Percentiles rank a stretch among this genome's conserved stretches.
Evolutionary conservation across 805 yeast genomes (phyloP).

Genomic region (Monosporozyma aerobia): DNA sequence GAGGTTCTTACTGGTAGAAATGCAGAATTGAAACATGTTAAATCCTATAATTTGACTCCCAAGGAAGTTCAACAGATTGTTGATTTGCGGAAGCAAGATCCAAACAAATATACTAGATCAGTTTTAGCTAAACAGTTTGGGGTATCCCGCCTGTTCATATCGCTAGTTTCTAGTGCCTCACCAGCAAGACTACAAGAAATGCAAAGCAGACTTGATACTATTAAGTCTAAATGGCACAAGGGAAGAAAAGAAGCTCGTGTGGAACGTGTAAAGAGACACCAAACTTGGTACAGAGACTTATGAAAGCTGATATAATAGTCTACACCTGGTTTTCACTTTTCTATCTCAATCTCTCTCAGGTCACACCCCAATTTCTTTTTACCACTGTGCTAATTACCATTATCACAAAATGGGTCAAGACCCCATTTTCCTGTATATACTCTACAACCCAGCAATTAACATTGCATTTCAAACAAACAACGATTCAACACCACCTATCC

Average conservation of each 20-base stretch:
- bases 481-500: background rate
- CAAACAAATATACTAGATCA: constrained; percentile 53
- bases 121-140: constrained; percentile 51
- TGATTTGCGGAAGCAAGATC: constrained; percentile 46
- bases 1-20: constrained; percentile 26
- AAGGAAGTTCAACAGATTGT: constrained; percentile 50
- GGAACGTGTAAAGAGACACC: constrained; percentile 51
- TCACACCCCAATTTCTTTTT: background rate
- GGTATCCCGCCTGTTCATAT: constrained; percentile 44
- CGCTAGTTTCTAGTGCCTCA: constrained; percentile 41
- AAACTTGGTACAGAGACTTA: constrained; percentile 50
- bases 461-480: background rate
- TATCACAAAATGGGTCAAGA: background rate
- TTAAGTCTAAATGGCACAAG: constrained; percentile 42
- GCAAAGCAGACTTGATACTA: constrained; percentile 37
- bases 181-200: constrained; percentile 36
- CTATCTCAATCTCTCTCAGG: background rate
- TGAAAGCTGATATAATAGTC: constrained; percentile 4
- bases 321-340: background rate
- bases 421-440: background rate
- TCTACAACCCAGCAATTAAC: background rate
- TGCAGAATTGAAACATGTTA: constrained; percentile 10
- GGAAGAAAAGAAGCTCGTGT: constrained; percentile 40
- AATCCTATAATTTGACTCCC: constrained; percentile 47
- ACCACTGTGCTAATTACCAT: background rate